These are phyloP conservation scores for Golubevia pallescens DNA, from an alignment of 1,284 basidiomycete species.

Conservation along the genomic window DNA sequence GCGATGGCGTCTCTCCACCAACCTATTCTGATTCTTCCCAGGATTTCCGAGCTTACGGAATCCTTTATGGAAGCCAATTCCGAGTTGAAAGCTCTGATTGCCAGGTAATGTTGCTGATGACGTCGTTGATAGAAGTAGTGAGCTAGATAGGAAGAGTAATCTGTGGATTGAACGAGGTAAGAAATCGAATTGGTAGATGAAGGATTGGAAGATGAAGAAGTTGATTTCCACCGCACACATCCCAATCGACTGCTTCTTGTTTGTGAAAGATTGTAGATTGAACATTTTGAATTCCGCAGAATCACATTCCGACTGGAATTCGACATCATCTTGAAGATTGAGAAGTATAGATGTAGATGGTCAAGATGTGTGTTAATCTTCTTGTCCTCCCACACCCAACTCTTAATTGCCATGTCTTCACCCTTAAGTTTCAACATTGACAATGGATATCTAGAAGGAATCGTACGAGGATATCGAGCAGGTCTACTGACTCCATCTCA, in stretches of 20 bases:
- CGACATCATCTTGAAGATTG: no score
- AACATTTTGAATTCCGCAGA: no score
- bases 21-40: constrained; percentile 54
- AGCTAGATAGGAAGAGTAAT: constrained; percentile 40
- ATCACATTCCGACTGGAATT: no score
- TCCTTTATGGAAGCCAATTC: constrained; percentile 54
- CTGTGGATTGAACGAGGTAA: background rate
- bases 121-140: constrained; percentile 46
- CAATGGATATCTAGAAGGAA: constrained; percentile 55
- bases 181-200: no score
- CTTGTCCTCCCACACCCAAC: no score
- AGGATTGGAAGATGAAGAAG: no score
- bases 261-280: no score
- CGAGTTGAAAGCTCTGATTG: constrained; percentile 52
- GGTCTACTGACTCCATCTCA: constrained; percentile 40
- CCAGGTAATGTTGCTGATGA: constrained; percentile 52
- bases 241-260: no score
- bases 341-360: no score
- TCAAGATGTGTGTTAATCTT: no score
- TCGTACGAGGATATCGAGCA: constrained; percentile 54
- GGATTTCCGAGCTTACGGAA: constrained; percentile 51
- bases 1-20: constrained; percentile 61
- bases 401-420: background rate
- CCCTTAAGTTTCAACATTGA: constrained; percentile 43
- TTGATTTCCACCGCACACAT: no score